phyloP scores from a whole-genome alignment of 1,139 yeast species.

The Candida labiduridarum region DNA sequence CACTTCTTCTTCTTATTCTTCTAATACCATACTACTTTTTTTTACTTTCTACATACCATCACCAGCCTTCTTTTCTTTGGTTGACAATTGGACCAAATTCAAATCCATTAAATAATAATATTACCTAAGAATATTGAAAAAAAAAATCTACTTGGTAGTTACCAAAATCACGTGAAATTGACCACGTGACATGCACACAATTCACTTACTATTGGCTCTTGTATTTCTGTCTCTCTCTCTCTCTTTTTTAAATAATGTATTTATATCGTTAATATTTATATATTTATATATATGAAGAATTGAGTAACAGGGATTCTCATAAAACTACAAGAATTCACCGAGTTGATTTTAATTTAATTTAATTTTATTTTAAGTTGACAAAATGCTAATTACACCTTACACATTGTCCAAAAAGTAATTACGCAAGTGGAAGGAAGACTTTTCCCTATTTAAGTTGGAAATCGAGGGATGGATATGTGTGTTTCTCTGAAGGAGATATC shows the following conservation, averaged over 20 bases:
- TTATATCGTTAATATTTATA: neutral
- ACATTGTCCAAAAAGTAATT: constrained; percentile 1
- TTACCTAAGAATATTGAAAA: neutral
- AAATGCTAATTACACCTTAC: constrained; percentile 3
- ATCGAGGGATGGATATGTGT: neutral
- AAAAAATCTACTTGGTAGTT: neutral
- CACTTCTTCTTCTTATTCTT: too few relatives aligned
- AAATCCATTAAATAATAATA: neutral
- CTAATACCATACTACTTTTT: too few relatives aligned
- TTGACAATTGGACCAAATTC: too few relatives aligned
- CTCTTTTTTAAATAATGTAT: neutral
- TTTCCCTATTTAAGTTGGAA: neutral
- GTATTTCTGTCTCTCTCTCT: too few relatives aligned
- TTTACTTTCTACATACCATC: too few relatives aligned
- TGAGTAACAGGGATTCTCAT: neutral
- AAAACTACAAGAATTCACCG: neutral
- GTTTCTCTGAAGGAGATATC: constrained; percentile 11
- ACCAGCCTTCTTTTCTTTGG: too few relatives aligned
- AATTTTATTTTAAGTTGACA: neutral
- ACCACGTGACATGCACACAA: neutral
- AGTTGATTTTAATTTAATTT: neutral
- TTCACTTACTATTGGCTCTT: too few relatives aligned
- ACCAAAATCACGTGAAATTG: neutral
- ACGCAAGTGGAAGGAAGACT: neutral
- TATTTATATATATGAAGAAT: neutral